These are phyloP conservation scores for Aphanocladium album DNA, from an alignment of 2,329 filamentous ascomycete genomes.

Conservation along the genomic window DNA sequence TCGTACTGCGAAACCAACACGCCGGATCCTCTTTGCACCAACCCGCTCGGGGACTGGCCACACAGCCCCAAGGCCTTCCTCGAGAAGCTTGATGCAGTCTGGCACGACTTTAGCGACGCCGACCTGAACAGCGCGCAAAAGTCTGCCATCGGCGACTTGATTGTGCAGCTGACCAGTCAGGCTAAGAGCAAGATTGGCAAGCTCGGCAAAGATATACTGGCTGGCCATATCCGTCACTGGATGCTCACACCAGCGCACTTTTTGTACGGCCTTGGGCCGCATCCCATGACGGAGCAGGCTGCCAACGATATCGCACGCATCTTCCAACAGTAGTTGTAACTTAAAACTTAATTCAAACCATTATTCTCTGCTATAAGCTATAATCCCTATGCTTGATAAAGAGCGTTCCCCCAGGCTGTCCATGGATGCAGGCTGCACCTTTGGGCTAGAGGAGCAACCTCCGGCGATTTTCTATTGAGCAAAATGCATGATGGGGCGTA, in stretches of 20 bases:
- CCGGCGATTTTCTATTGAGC: too few relatives aligned
- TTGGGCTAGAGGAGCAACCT: too few relatives aligned
- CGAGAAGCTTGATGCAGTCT: slow-evolving; percentile 11
- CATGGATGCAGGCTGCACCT: too few relatives aligned
- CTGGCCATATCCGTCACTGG: slow-evolving; percentile 9
- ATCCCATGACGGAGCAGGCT: neutral
- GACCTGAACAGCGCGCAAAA: slow-evolving; percentile 8
- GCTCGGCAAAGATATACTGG: slow-evolving; percentile 11
- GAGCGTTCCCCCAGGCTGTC: too few relatives aligned
- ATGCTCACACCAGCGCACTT: slow-evolving; percentile 12
- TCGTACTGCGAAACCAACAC: slow-evolving; percentile 7
- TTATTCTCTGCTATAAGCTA: too few relatives aligned
- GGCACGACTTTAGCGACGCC: slow-evolving; percentile 9
- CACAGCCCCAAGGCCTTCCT: slow-evolving; percentile 3
- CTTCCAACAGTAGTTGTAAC: neutral
- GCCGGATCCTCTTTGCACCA: slow-evolving; percentile 12
- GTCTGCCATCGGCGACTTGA: neutral
- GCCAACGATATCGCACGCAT: neutral
- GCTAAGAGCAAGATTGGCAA: slow-evolving; percentile 11
- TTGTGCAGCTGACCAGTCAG: slow-evolving; percentile 4
- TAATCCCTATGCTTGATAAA: too few relatives aligned
- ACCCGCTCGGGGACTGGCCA: slow-evolving; percentile 10
- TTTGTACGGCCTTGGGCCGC: slow-evolving; percentile 1
- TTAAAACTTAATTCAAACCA: too few relatives aligned
- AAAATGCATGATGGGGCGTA: neutral